These are phyloP conservation scores for Acorus gramineus DNA, from an alignment of 106 monocot species.

Conservation along the genomic window DNA sequence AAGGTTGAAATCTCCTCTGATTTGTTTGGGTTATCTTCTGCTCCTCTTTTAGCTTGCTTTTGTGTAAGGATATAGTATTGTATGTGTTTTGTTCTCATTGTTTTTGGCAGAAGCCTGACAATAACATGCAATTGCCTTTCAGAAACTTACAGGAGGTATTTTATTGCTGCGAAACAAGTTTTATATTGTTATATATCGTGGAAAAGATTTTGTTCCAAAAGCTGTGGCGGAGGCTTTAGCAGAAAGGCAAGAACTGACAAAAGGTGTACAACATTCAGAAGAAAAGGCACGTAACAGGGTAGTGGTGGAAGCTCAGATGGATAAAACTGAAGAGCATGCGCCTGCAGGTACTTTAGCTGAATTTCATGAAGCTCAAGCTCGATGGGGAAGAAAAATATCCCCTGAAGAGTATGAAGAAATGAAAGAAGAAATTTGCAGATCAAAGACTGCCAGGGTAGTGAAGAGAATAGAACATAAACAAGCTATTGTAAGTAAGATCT, in stretches of 20 bases:
- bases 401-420: slow-evolving; percentile 48
- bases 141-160: slow-evolving; percentile 85
- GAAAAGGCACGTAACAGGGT: slow-evolving; percentile 45
- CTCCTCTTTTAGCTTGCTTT: too few species aligned
- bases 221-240: slow-evolving; percentile 68
- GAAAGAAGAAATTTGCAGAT: slow-evolving; percentile 69
- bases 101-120: too few species aligned
- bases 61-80: too few species aligned
- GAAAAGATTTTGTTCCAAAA: slow-evolving; percentile 91
- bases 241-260: slow-evolving; percentile 79
- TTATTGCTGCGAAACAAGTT: slow-evolving; percentile 90
- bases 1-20: too few species aligned
- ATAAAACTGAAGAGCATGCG: slow-evolving; percentile 43
- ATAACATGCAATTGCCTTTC: neutral
- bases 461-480: slow-evolving; percentile 84
- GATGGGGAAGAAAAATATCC: slow-evolving; percentile 82
- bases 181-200: slow-evolving; percentile 96
- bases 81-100: too few species aligned
- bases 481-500: slow-evolving; percentile 49
- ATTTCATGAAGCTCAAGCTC: slow-evolving; percentile 84
- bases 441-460: slow-evolving; percentile 36
- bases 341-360: slow-evolving; percentile 88
- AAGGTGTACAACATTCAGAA: slow-evolving; percentile 75
- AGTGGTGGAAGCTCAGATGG: slow-evolving; percentile 12
- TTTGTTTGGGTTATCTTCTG: too few species aligned